Conservation (phyloP, 129 eudicot genomes). For the carrot (Daucus carota) region DH1_v3.0 NC_030383.2:53205001-53205500, state of each 20-base stretch:
- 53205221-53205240: conserved; percentile 75
- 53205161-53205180: conserved; percentile 90
- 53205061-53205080: not conserved
- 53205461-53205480: conserved; percentile 97
- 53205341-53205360: not conserved
- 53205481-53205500: conserved; percentile 94
- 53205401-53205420: conserved; percentile 38
- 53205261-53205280: not conserved
- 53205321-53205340: not conserved
- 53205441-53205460: conserved; percentile 98
- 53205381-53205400: not conserved
- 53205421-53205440: conserved; percentile 98
- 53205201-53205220: conserved; percentile 90
- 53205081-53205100: not conserved
- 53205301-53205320: not conserved
- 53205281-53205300: not conserved
- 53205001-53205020: not conserved
- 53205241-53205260: conserved; percentile 12
- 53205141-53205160: conserved; percentile 93
- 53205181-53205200: conserved; percentile 97
- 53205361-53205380: not conserved
- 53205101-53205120: conserved; percentile 29
- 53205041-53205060: not conserved
- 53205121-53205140: conserved; percentile 98
- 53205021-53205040: not conserved